Evolutionary conservation across 345 rosid genomes (phyloP).

Genomic region (Eucalyptus decipiens): DNA sequence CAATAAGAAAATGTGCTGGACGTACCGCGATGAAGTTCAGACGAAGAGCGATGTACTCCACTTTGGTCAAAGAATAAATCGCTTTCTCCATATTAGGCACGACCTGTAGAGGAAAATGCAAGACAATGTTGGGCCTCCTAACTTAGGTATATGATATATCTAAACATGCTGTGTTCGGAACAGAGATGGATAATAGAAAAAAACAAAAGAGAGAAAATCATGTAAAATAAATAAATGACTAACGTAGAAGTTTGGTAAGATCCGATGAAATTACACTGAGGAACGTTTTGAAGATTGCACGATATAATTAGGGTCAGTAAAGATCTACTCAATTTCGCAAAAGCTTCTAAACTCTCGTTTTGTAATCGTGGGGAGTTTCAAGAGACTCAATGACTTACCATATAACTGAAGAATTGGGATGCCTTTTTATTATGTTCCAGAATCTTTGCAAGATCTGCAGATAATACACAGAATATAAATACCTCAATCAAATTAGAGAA

Average conservation of each 20-base stretch:
- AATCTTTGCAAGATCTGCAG: fast-evolving
- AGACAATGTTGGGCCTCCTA: background rate
- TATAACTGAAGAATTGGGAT: no score
- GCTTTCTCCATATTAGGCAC: fast-evolving
- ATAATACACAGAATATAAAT: no score
- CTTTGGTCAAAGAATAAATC: background rate
- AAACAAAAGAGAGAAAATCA: background rate
- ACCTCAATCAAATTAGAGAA: background rate
- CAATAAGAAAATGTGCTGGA: background rate
- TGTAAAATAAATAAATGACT: no score
- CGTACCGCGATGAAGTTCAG: background rate
- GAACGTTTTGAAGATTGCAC: background rate
- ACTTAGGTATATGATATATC: no score
- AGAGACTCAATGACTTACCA: background rate
- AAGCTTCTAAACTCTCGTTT: background rate
- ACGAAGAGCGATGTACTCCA: background rate
- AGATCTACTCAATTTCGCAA: background rate
- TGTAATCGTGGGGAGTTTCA: background rate
- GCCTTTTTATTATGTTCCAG: no score
- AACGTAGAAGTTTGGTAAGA: no score
- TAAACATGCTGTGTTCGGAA: background rate
- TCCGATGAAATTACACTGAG: background rate
- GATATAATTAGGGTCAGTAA: background rate
- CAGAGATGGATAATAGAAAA: background rate
- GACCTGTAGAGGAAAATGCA: background rate